Base-by-base conservation (phyloP, 2,329 filamentous ascomycete genomes). In the Sporothrix schenckii region DNA sequence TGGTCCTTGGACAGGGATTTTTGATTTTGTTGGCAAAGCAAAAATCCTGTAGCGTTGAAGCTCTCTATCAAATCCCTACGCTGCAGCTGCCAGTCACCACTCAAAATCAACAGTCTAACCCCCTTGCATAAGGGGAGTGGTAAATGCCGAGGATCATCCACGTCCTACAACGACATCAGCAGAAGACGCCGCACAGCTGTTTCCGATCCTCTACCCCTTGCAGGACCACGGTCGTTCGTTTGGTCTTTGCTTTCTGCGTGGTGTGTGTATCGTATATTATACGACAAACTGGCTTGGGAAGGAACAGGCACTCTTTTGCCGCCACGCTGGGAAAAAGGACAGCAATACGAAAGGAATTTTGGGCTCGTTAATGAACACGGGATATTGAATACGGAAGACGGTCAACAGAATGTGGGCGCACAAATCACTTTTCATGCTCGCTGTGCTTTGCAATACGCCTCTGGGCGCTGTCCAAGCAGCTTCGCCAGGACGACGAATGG, bases 71-170 rank as follows among this genome's bases (percentile, higher is more conserved):
- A 34, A 34, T 34, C 34, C 34, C 34, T 44, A 21, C 21, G 7
- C 49, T 19, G 19, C 14, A n/a, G 49, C 49, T 50, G 49, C 49
- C 21, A 19, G 49, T 21, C 19, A 50, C 14, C 11, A 10, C 19
- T 50, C n/a, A 9, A 27, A 39, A 63, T 47, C n/a, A 63, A 44
- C 58, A 58, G 1, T 7, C 27, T 19, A 47, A 47, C 14, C 39
- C 58, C 58, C 39, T 63, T 63, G 58, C 58, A 63, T 47, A 63
- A 14, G 39, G 13, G n/a, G 58, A 13, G 14, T 21, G 27, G 58
- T 19, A 9, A 47, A 21, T 47, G 14, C 41, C 58, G 58, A 27
- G 21, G 58, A 47, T 63, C 58, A 27, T 61, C 58, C 13, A 47
- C 58, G 7, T 21, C 39, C 34, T 11, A 14, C 2, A 63, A 47